A percentile compares a stretch with the other conserved stretches of the same genome.
phyloP scores from a whole-genome alignment of 2,329 filamentous ascomycete species.

The Pseudodiploospora longispora region DNA sequence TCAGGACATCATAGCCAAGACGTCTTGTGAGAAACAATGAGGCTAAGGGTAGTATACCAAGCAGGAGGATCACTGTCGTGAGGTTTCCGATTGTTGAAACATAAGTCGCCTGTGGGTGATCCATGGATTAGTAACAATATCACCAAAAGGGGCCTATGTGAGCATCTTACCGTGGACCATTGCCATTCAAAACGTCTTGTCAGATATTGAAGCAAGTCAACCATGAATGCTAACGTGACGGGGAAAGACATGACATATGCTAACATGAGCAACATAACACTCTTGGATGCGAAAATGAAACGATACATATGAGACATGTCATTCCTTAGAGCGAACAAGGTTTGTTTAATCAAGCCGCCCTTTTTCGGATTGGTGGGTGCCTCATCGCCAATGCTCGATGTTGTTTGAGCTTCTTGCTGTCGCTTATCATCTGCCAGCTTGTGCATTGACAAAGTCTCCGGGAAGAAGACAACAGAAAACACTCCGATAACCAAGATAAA shows the following conservation, averaged over 20 bases:
- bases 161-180: constrained; percentile 30
- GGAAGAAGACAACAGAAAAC: constrained; percentile 24
- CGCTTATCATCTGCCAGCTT: constrained; percentile 19
- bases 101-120: constrained; percentile 28
- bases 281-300: constrained; percentile 32
- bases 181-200: constrained; percentile 42
- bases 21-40: constrained; percentile 25
- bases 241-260: constrained; percentile 20
- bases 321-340: constrained; percentile 19
- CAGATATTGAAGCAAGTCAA: constrained; percentile 43
- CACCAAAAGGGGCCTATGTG: neutral
- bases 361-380: constrained; percentile 6
- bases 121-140: neutral
- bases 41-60: constrained; percentile 28
- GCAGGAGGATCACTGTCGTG: constrained; percentile 28
- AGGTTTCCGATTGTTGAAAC: constrained; percentile 30
- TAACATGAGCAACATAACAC: constrained; percentile 29
- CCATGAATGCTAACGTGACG: constrained; percentile 22
- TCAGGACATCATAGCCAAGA: constrained; percentile 21
- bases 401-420: neutral
- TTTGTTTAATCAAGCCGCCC: constrained; percentile 11
- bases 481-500: constrained; percentile 20
- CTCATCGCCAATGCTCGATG: constrained; percentile 3
- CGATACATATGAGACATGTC: constrained; percentile 28
- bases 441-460: constrained; percentile 34